Evolutionary conservation across 2,329 filamentous ascomycete genomes (phyloP).

Genomic region (Lizonia empirigonia): DNA sequence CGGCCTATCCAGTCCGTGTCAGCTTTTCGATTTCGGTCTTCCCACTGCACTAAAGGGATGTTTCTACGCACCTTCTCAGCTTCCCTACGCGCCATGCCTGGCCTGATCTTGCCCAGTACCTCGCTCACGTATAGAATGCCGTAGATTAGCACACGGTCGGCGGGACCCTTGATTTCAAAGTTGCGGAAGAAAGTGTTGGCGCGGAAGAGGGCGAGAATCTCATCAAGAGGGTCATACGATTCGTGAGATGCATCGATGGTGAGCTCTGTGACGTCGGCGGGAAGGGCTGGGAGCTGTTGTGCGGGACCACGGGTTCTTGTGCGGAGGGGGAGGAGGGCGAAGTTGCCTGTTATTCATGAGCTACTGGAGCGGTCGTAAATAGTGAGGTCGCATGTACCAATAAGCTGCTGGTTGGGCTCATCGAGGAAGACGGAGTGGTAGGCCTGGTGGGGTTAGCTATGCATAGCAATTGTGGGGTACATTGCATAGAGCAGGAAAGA

Average conservation of each 20-base stretch:
- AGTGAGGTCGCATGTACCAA: slow-evolving; percentile 53
- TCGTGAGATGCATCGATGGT: slow-evolving; percentile 80
- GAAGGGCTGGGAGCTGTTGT: slow-evolving; percentile 73
- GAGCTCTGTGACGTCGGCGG: slow-evolving; percentile 60
- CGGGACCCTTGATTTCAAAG: slow-evolving; percentile 97
- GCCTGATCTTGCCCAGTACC: slow-evolving; percentile 85
- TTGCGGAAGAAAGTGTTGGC: slow-evolving; percentile 99
- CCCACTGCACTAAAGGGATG: background rate
- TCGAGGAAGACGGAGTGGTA: slow-evolving; percentile 97
- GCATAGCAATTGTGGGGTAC: background rate
- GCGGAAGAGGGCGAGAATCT: slow-evolving; percentile 89
- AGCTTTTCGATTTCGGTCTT: background rate
- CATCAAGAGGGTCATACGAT: slow-evolving; percentile 95
- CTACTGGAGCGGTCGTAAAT: background rate
- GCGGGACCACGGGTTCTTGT: slow-evolving; percentile 96
- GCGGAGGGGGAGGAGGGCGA: slow-evolving; percentile 90
- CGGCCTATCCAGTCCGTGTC: slow-evolving; percentile 60
- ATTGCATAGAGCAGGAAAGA: background rate
- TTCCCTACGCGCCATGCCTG: slow-evolving; percentile 68
- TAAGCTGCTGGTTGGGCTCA: slow-evolving; percentile 71
- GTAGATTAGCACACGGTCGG: slow-evolving; percentile 93
- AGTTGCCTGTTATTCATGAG: slow-evolving; percentile 68
- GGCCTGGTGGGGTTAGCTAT: slow-evolving; percentile 63
- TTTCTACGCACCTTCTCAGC: slow-evolving; percentile 64
- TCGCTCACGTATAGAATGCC: slow-evolving; percentile 95